Conservation (phyloP, 176 grass and related monocot species). For the Aegilops bicornis region DNA sequence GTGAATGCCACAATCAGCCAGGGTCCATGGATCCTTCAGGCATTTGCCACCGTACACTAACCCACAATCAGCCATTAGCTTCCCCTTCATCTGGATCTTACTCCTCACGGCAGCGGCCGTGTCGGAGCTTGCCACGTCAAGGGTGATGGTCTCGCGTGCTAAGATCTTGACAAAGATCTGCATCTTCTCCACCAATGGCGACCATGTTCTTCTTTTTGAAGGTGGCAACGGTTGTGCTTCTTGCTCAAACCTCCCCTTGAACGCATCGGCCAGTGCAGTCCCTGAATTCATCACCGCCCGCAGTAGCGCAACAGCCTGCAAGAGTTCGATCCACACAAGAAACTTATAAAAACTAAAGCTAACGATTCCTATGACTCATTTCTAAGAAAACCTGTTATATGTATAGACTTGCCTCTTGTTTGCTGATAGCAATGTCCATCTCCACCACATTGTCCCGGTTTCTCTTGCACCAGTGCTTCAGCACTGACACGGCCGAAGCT, state of each 20-base stretch:
- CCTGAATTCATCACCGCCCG: background rate
- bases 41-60: background rate
- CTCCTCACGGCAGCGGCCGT: background rate
- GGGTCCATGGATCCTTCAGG: background rate
- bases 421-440: background rate
- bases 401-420: background rate
- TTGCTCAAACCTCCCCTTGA: background rate
- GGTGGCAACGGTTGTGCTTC: background rate
- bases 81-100: background rate
- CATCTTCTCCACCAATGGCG: background rate
- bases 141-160: background rate
- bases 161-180: constrained; percentile 1
- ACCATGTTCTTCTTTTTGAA: background rate
- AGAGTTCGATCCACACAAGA: background rate
- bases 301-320: background rate
- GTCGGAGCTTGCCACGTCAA: background rate
- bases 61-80: background rate
- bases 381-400: background rate
- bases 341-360: background rate
- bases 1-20: background rate
- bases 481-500: background rate
- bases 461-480: background rate
- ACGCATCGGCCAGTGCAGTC: background rate
- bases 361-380: background rate
- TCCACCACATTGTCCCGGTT: background rate